Percentiles rank a stretch among this genome's conserved stretches.
Evolutionary conservation across 768 basidiomycete genomes (phyloP).

Genomic region (Podaxis mareebaensis): DNA sequence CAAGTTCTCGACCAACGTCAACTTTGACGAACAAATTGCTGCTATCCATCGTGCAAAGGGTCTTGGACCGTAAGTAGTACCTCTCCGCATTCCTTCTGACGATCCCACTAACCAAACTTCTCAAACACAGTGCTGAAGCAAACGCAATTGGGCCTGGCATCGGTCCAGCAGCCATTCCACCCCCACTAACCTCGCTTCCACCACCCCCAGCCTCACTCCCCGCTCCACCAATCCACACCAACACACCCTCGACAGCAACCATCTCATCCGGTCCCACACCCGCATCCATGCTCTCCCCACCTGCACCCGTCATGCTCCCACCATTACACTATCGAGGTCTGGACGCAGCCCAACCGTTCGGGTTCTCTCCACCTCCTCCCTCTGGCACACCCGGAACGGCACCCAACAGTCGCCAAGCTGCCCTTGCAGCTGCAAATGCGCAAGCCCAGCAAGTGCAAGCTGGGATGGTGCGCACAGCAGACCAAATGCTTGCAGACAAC

Average conservation of each 20-base stretch:
- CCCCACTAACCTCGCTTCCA: conserved; percentile 64
- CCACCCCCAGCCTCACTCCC: conserved; percentile 75
- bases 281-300: conserved; percentile 64
- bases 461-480: conserved; percentile 77
- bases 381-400: conserved; percentile 36
- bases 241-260: conserved; percentile 78
- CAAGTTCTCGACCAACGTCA: conserved; percentile 91
- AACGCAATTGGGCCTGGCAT: conserved; percentile 88
- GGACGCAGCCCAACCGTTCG: conserved; percentile 75
- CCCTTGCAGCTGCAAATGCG: conserved; percentile 54
- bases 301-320: conserved; percentile 74
- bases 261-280: conserved; percentile 93
- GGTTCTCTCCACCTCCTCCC: conserved; percentile 62
- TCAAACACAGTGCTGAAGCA: conserved; percentile 60
- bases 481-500: conserved; percentile 63
- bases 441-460: conserved; percentile 49
- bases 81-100: conserved; percentile 5
- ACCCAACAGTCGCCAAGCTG: conserved; percentile 62
- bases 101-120: conserved; percentile 15
- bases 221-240: conserved; percentile 56
- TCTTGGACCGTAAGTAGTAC: conserved; percentile 71
- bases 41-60: conserved; percentile 94
- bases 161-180: conserved; percentile 74
- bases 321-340: conserved; percentile 85
- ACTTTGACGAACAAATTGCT: conserved; percentile 97